These are phyloP conservation scores for Glycyrrhiza uralensis DNA, from an alignment of 306 rosid species.

Conservation along the genomic window DNA sequence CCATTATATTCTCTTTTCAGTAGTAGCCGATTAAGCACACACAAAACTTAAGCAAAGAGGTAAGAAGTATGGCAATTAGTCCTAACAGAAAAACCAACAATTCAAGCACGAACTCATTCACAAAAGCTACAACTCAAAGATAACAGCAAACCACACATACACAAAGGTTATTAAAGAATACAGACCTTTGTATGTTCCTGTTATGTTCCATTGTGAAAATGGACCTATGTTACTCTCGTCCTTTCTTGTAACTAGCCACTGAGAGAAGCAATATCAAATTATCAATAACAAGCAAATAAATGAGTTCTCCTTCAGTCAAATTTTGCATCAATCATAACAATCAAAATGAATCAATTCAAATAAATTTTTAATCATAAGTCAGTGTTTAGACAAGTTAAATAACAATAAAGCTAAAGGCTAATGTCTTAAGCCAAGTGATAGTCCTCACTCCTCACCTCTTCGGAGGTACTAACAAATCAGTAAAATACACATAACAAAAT, in stretches of 20 bases:
- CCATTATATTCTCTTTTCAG: not conserved
- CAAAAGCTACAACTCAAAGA: slow-evolving; percentile 5
- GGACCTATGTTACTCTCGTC: slow-evolving; percentile 71
- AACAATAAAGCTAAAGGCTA: not conserved
- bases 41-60: slow-evolving; percentile 1
- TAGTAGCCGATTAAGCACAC: not conserved
- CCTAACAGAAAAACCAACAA: not conserved
- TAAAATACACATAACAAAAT: not conserved
- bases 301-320: slow-evolving; percentile 23
- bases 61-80: not conserved
- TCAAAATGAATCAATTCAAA: not conserved
- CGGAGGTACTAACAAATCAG: not conserved
- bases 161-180: slow-evolving; percentile 2
- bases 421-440: slow-evolving; percentile 9
- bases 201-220: slow-evolving; percentile 83
- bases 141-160: not conserved
- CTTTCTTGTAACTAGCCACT: slow-evolving; percentile 70
- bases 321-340: slow-evolving; percentile 16
- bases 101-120: not conserved
- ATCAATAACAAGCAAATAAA: slow-evolving; percentile 13
- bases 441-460: too few species aligned
- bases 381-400: not conserved
- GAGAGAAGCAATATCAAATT: slow-evolving; percentile 41
- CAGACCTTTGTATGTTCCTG: slow-evolving; percentile 96
- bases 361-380: not conserved